Evolutionary conservation across 371 early-diverging fungal species (phyloP), one percentile per base, ranked within the genome.

Genomic region (Mortierella sp.): DNA sequence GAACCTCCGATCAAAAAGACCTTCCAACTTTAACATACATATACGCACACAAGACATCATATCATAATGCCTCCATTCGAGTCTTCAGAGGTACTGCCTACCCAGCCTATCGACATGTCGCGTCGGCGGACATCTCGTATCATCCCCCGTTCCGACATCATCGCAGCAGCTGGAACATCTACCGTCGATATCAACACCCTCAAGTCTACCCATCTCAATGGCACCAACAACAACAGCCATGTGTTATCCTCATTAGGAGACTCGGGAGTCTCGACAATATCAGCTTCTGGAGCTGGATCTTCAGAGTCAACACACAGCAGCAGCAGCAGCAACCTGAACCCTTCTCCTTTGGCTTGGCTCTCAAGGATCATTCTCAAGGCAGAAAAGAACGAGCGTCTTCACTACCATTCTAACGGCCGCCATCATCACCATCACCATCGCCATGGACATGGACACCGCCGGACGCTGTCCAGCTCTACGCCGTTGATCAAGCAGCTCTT

Each of bases 401-500:
- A 85, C 24, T 85, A 85, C 26, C 85, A 85, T 31, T 38, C 82
- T 9, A 70, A 85, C 72, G 85, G 85, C 11, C 75, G 73, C 26
- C 81, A 80, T 47, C 81, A 84, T 31, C 79, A 76, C 45, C 83
- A 77, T 50, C 83, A 77, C n/a, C 57, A 68, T 42, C 68, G 48
- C 9, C 78, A 57, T 8, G 71, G 80, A 50, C 75, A 57, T 44
- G 45, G 72, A 24, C 77, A 55, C 54, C 45, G 70, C n/a, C 63
- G 78, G 65, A 65, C 65, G 19, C 16, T 42, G 72, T 31, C 38
- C n/a, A 45, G 75, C 44, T 44, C 74, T 24, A 47, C 63, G 26
- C 77, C 77, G 24, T 77, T 85, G 68, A 74, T 38, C 26, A 79
- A 79, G 72, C 85, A 85, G n/a, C 76, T 85, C 55, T 85, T 85